Evolutionary conservation across 192 early-diverging fungal species (phyloP), one percentile per base, ranked within the genome.

Genomic region (Rhizophagus prolifer): DNA sequence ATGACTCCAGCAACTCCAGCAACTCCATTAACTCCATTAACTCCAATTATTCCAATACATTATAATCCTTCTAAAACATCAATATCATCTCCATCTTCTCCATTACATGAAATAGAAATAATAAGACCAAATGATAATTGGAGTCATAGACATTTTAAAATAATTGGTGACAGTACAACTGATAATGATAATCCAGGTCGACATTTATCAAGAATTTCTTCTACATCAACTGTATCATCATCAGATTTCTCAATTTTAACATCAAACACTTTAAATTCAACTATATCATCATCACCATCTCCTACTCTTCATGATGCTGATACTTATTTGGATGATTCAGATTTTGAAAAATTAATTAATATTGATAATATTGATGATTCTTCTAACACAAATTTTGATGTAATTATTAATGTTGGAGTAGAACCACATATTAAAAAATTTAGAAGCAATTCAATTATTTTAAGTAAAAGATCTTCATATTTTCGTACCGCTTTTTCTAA

Each of bases 401-500:
- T 74, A 7, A 58, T 74, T 9, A 62, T 74, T 46, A 34, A 36
- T n/a, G 58, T 74, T 16, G 72, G 72, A 26, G 30, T 36, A 36
- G 72, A 28, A 60, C 21, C 34, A 23, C 36, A 36, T 26, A 14
- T 61, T 14, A 60, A 74, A 74, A 61, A 16, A 41, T 74, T 61
- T 31, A 38, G 26, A 26, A 25, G 25, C 13, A 54, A 62, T 44
- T 61, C 54, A 2, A 38, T 61, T 12, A 61, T 74, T 12, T 25
- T 74, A 14, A 61, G 58, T 41, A 74, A 74, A 74, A 28, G 58
- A 38, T 34, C 28, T 8, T 74, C 38, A 12, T 74, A 74, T 61
- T 74, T 74, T 26, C 28, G 59, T 54, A 61, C 72, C n/a, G 72
- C 72, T 26, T 61, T 74, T n/a, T 74, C 72, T 34, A 62, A 47